Evolutionary conservation across 441 rosid species (phyloP).

Genomic region (Cnidoscolus chayamansa): DNA sequence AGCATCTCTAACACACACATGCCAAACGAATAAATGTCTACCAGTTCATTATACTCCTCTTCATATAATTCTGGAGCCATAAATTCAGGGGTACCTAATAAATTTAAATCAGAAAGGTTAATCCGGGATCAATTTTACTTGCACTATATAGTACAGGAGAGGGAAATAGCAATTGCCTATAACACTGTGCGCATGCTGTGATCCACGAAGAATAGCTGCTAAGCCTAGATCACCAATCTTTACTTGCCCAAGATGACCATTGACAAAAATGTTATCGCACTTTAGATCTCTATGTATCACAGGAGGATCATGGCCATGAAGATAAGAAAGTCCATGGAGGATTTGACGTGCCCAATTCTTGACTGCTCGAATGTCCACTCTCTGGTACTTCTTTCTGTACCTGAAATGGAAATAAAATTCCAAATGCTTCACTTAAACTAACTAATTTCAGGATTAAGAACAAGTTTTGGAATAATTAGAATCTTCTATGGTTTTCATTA

Average conservation of each 20-base stretch:
- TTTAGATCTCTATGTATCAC: slow-evolving; percentile 76
- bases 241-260: slow-evolving; percentile 79
- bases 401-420: slow-evolving; percentile 23
- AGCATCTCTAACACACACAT: slow-evolving; percentile 80
- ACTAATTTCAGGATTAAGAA: not conserved
- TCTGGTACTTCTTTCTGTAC: slow-evolving; percentile 63
- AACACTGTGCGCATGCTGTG: slow-evolving; percentile 81
- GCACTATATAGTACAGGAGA: not conserved
- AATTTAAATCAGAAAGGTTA: not conserved
- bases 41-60: slow-evolving; percentile 75
- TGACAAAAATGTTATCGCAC: slow-evolving; percentile 70
- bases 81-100: slow-evolving; percentile 68
- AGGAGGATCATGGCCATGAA: slow-evolving; percentile 64
- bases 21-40: slow-evolving; percentile 78
- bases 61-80: slow-evolving; percentile 95
- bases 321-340: slow-evolving; percentile 55
- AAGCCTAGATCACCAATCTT: slow-evolving; percentile 86
- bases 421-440: not conserved
- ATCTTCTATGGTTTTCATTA: slow-evolving; percentile 13
- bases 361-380: slow-evolving; percentile 61
- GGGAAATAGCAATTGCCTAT: slow-evolving; percentile 44
- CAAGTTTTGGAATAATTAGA: not conserved
- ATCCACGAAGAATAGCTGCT: slow-evolving; percentile 67
- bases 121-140: not conserved
- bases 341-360: slow-evolving; percentile 81